These are phyloP conservation scores for Misopates orontium DNA, from an alignment of 257 asterid genomes.

Conservation along the genomic window DNA sequence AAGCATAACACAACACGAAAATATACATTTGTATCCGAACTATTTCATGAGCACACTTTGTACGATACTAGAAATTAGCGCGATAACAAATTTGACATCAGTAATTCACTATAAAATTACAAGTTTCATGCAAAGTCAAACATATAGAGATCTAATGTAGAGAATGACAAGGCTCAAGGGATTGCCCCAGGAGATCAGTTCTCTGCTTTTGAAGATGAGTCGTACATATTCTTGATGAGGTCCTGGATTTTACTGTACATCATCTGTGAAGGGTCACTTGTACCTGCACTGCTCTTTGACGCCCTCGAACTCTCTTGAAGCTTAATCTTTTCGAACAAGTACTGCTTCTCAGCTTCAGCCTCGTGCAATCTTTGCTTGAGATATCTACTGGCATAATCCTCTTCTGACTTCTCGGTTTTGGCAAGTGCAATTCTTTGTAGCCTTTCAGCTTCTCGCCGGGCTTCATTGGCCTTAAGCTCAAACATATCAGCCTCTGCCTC, in stretches of 20 bases:
- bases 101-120: conserved; percentile 23
- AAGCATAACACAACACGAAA: conserved; percentile 1
- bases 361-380: conserved; percentile 87
- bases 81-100: conserved; percentile 19
- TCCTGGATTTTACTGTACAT: conserved; percentile 80
- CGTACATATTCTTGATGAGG: conserved; percentile 75
- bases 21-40: not conserved
- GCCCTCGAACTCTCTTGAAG: conserved; percentile 80
- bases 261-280: conserved; percentile 50
- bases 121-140: conserved; percentile 25
- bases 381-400: conserved; percentile 86
- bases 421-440: conserved; percentile 81
- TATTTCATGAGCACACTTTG: not conserved
- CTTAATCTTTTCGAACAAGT: conserved; percentile 77
- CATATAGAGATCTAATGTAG: conserved; percentile 27
- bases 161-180: conserved; percentile 30
- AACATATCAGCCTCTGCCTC: conserved; percentile 95
- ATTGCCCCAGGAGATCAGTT: conserved; percentile 39
- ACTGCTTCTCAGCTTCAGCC: conserved; percentile 96
- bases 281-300: conserved; percentile 62
- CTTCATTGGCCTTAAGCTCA: conserved; percentile 85
- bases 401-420: conserved; percentile 82
- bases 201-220: conserved; percentile 41
- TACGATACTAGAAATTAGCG: conserved; percentile 19
- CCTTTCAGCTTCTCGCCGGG: conserved; percentile 91